Conservation (phyloP, 176 grass and related monocot genomes). For the Aegilops longissima region DNA sequence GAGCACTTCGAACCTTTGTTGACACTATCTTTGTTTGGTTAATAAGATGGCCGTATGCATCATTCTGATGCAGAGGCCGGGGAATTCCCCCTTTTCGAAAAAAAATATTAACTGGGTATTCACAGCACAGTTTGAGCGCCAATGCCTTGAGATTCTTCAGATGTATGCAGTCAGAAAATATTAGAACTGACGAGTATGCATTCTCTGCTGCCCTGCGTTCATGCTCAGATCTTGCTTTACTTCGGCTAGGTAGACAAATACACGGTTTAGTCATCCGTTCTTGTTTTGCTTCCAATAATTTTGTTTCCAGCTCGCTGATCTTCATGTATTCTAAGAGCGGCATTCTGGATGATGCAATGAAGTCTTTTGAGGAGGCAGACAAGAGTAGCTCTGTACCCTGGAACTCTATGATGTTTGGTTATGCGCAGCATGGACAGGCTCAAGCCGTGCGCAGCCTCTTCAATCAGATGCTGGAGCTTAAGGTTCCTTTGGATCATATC, state of each 20-base stretch:
- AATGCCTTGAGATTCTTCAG: constrained; percentile 61
- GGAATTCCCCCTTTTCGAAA: too few species aligned
- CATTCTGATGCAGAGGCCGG: too few species aligned
- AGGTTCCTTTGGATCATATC: constrained; percentile 54
- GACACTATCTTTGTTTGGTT: too few species aligned
- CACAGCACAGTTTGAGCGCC: constrained; percentile 43
- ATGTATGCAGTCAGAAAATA: constrained; percentile 23
- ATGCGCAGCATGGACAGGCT: constrained; percentile 56
- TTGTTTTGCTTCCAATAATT: constrained; percentile 55
- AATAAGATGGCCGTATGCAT: too few species aligned
- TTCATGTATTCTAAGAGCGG: constrained; percentile 73
- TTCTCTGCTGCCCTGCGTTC: constrained; percentile 62
- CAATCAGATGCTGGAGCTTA: constrained; percentile 40
- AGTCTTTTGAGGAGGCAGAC: constrained; percentile 55
- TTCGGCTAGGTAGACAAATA: constrained; percentile 63
- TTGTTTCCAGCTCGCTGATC: constrained; percentile 60
- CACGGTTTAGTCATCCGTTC: constrained; percentile 40
- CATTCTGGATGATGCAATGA: constrained; percentile 44
- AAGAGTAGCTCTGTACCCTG: constrained; percentile 55
- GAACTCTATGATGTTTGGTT: constrained; percentile 77
- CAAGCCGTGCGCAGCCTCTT: constrained; percentile 35
- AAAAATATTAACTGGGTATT: constrained; percentile 63
- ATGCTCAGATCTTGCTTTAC: constrained; percentile 55
- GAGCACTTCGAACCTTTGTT: too few species aligned
- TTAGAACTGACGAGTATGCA: constrained; percentile 47